Evolutionary conservation across 768 basidiomycete species (phyloP), one percentile per base, ranked within the genome.

Genomic region (Amanita phalloides): DNA sequence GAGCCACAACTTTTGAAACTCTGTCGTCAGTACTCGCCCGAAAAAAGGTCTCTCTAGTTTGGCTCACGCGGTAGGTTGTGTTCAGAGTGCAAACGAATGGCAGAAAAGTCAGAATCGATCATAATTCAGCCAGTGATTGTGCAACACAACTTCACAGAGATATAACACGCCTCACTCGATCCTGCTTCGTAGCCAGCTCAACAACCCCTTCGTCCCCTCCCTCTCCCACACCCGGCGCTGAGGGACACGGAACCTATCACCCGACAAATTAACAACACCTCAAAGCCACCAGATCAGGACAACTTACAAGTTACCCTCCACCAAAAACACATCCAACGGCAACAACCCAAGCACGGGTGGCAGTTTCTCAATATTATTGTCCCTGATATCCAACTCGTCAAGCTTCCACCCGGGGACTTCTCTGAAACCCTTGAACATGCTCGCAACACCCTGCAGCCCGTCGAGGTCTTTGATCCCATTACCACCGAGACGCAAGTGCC

Each of bases 191-290:
- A 91, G 63, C 88, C 88, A 91, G 53, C 76, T 82, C 68, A 90
- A 59, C 49, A 90, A 59, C 2, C 89, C 88, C 58, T 86, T 89
- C 17, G 87, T 90, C 1, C 88, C 89, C 60, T 91, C 89, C 43
- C 87, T 72, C 62, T 91, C 90, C 89, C 89, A 92, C 8, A 92
- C 82, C 20, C 83, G 73, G 55, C 89, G 72, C 53, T 82, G 79
- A 0, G 89, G 89, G 17, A 89, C 81, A 26, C 89, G 83, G 71
- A 92, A 92, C 11, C 87, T 90, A 30, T 35, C 42, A 42, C 55
- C 30, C 7, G 32, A 38, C 53, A 8, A 42, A 20, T 47, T 3
- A 25, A 46, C 28, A 48, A 11, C 23, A 26, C 42, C 6, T n/a
- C 14, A n/a, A 28, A 38, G 20, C 8, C 43, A 56, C 30, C 14